Percentiles rank a stretch among this genome's conserved stretches.
Conservation (phyloP, 2,329 filamentous ascomycete species). For the Bipolaris bicolor region DNA sequence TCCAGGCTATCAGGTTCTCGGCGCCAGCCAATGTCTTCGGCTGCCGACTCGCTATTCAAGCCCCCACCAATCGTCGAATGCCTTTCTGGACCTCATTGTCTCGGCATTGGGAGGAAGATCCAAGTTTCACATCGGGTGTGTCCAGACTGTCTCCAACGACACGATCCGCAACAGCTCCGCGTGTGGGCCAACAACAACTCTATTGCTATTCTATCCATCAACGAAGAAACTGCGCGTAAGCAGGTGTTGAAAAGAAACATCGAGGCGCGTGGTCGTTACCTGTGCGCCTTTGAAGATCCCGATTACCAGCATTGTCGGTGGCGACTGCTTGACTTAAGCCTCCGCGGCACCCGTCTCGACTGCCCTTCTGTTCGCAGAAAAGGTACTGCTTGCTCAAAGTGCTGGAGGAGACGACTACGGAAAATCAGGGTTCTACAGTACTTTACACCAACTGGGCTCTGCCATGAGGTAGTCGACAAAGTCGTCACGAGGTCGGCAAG, state of each 20-base stretch:
- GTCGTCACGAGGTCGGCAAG: slow-evolving; percentile 23
- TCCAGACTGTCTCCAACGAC: slow-evolving; percentile 30
- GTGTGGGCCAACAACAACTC: slow-evolving; percentile 24
- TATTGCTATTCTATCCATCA: slow-evolving; percentile 21
- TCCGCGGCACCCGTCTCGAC: slow-evolving; percentile 28
- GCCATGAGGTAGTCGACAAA: slow-evolving; percentile 38
- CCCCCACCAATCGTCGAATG: slow-evolving; percentile 35
- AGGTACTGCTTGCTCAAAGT: slow-evolving; percentile 31
- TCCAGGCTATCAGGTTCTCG: slow-evolving; percentile 20
- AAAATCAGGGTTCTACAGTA: slow-evolving; percentile 34
- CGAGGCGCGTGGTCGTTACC: slow-evolving; percentile 29
- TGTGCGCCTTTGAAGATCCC: slow-evolving; percentile 34
- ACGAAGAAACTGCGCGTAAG: slow-evolving; percentile 28
- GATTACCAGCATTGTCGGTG: slow-evolving; percentile 35
- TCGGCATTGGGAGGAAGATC: slow-evolving; percentile 38
- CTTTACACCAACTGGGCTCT: slow-evolving; percentile 37
- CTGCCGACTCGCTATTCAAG: slow-evolving; percentile 24
- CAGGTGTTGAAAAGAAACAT: slow-evolving; percentile 31
- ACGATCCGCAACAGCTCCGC: slow-evolving; percentile 35
- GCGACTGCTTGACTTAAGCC: slow-evolving; percentile 34
- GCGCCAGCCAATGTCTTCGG: slow-evolving; percentile 27
- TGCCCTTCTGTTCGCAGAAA: slow-evolving; percentile 30
- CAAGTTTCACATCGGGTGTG: slow-evolving; percentile 28
- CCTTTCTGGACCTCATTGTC: slow-evolving; percentile 27
- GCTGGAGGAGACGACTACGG: slow-evolving; percentile 31